Base-by-base conservation (phyloP, 1,284 basidiomycete species). In the Cryptococcus deneoformans region DNA sequence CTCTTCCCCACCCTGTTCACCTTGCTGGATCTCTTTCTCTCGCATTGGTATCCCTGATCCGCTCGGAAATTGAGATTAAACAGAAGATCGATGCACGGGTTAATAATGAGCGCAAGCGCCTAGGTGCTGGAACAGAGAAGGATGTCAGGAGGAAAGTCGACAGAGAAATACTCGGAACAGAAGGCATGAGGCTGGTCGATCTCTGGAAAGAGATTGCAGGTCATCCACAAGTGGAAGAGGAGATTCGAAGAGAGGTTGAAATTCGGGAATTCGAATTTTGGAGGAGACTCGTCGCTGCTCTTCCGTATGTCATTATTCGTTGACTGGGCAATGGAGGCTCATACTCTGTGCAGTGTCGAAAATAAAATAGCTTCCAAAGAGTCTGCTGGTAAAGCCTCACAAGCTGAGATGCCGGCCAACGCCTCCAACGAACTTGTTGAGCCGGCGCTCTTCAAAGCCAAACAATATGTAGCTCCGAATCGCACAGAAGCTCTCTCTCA, bases 41-140 rank as follows among this genome's bases (percentile, higher is more conserved):
- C 14, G 81, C 80, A 47, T 70, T 79, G 29, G 60, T 67, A 69
- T 52, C 79, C 67, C 57, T 78, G 63, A 47, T 78, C 67, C 64
- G 66, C 2, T 77, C 81, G 0, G 84, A 96, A 77, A 75, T 77
- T 6, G 83, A 87, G 0, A 80, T 95, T 20, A 82, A 91, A 65
- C 89, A 65, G 0, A 65, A 67, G 1, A 86, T 57, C 36, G 83
- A 83, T 48, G 74, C 62, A 0, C 80, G 95, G 70, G 82, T 94
- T 39, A 83, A 86, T 36, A 89, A 84, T 62, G 84, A 90, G 11
- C 81, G 91, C 44, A 87, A 82, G 63, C 82, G 94, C 34, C 80
- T 97, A 9, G 73, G 83, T 8, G 88, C 87, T 0, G 81, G 85
- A 8, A 78, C 83, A n/a, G 84, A 84, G 6, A 86, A 87, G 53